A percentile compares a stretch with the other conserved stretches of the same genome.
phyloP scores from a whole-genome alignment of 2,329 filamentous ascomycete species.

The Pleomassaria siparia region DNA sequence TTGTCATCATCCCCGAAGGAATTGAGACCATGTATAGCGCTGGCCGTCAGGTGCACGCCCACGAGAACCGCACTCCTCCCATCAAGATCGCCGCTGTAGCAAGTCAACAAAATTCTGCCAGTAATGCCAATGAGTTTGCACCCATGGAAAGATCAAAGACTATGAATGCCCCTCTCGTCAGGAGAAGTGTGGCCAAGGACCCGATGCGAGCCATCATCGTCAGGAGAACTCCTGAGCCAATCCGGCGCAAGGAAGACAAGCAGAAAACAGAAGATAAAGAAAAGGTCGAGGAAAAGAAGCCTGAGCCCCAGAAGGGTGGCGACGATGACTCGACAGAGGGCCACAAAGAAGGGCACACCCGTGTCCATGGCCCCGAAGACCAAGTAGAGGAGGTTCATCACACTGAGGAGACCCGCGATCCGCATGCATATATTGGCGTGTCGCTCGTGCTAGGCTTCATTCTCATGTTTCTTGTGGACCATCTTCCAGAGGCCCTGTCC shows the following conservation, averaged over 20 bases:
- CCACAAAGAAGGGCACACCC: conserved; percentile 40
- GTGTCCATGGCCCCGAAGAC: conserved; percentile 37
- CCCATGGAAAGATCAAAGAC: conserved; percentile 22
- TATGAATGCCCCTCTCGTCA: conserved; percentile 15
- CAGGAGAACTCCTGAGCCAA: conserved; percentile 22
- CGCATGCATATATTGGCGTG: conserved; percentile 80
- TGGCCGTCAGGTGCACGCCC: conserved; percentile 25
- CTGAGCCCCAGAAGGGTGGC: conserved; percentile 36
- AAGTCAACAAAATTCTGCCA: conserved; percentile 29
- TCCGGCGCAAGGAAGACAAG: conserved; percentile 20
- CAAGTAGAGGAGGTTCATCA: conserved; percentile 49
- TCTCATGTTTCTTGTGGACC: conserved; percentile 93
- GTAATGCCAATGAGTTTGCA: conserved; percentile 24
- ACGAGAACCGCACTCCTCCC: conserved; percentile 17
- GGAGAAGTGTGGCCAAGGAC: conserved; percentile 22
- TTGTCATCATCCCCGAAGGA: conserved; percentile 97
- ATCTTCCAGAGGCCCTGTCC: conserved; percentile 36
- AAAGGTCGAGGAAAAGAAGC: conserved; percentile 23
- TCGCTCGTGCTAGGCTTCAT: conserved; percentile 87
- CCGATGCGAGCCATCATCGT: conserved; percentile 21
- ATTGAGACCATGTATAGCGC: conserved; percentile 82
- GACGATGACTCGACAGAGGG: conserved; percentile 43
- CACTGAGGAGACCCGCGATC: conserved; percentile 51
- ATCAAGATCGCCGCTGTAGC: conserved; percentile 27
- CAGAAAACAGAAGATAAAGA: conserved; percentile 18